Conservation (phyloP, 306 rosid species). For the Albizia julibrissin region DNA sequence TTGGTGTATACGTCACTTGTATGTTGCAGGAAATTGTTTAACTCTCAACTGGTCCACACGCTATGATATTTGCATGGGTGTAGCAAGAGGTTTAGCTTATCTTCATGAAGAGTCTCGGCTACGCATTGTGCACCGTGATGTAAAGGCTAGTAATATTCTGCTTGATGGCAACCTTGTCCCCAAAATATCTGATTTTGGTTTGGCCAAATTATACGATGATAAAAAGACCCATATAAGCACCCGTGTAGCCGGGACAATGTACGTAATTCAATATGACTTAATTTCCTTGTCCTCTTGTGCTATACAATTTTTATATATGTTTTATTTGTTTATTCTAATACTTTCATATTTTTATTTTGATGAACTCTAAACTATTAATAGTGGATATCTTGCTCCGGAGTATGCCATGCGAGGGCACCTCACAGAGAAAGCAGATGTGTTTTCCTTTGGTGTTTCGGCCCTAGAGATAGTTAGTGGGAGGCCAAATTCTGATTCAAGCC, state of each 20-base stretch:
- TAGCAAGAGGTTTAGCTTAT: slow-evolving; percentile 82
- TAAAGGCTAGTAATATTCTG: slow-evolving; percentile 77
- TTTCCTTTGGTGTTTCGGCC: slow-evolving; percentile 86
- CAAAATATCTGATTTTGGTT: slow-evolving; percentile 82
- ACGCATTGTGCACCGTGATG: slow-evolving; percentile 81
- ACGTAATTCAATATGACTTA: slow-evolving; percentile 37
- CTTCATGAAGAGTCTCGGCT: slow-evolving; percentile 79
- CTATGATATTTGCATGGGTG: slow-evolving; percentile 67
- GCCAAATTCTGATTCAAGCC: slow-evolving; percentile 61
- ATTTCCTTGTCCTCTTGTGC: neutral
- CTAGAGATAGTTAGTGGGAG: slow-evolving; percentile 74
- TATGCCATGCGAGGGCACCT: slow-evolving; percentile 90
- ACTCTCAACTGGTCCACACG: slow-evolving; percentile 70
- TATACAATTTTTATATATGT: neutral
- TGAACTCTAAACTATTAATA: slow-evolving; percentile 21
- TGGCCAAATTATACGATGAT: slow-evolving; percentile 79
- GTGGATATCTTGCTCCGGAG: slow-evolving; percentile 91
- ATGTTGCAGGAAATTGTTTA: slow-evolving; percentile 51
- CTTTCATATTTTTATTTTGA: slow-evolving; percentile 1
- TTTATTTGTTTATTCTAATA: neutral
- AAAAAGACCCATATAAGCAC: slow-evolving; percentile 82
- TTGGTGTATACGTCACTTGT: neutral
- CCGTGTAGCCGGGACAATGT: slow-evolving; percentile 79
- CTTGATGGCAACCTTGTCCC: slow-evolving; percentile 64
- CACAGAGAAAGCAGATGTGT: slow-evolving; percentile 83